Percentiles rank a stretch among this genome's conserved stretches.
Conservation (phyloP, 768 basidiomycete genomes). For the Podaxis pistillaris region DNA sequence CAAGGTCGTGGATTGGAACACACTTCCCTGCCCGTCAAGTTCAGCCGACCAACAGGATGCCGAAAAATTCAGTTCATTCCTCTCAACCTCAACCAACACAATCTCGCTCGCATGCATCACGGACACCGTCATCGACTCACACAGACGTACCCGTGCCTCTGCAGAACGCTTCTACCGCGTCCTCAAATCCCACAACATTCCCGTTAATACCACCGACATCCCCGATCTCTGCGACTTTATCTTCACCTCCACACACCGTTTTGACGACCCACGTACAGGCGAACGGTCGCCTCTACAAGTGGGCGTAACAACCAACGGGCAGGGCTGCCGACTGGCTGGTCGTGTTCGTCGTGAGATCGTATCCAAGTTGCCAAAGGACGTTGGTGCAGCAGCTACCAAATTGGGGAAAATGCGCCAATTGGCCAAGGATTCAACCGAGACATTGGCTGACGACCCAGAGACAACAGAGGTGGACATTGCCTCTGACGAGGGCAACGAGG, state of each 20-base stretch:
- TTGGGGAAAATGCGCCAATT: constrained; percentile 67
- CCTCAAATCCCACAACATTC: constrained; percentile 60
- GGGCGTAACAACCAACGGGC: constrained; percentile 87
- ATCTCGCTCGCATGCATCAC: constrained; percentile 72
- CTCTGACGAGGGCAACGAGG: constrained; percentile 51
- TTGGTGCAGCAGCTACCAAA: constrained; percentile 73
- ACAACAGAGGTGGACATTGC: constrained; percentile 23
- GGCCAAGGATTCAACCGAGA: constrained; percentile 35
- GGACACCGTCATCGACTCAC: constrained; percentile 58
- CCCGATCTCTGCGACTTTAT: constrained; percentile 87
- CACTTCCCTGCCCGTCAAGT: constrained; percentile 36
- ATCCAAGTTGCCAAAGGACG: constrained; percentile 63
- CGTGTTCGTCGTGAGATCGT: constrained; percentile 84
- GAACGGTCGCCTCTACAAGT: constrained; percentile 61
- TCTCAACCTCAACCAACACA: constrained; percentile 28
- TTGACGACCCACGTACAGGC: constrained; percentile 48
- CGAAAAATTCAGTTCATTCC: constrained; percentile 46
- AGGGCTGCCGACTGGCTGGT: constrained; percentile 82
- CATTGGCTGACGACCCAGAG: constrained; percentile 19
- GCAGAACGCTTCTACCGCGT: constrained; percentile 56
- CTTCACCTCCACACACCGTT: constrained; percentile 84
- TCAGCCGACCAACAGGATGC: constrained; percentile 30
- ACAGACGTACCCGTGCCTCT: constrained; percentile 47
- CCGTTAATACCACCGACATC: constrained; percentile 85
- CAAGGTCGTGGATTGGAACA: constrained; percentile 53